phyloP scores from a whole-genome alignment of 768 basidiomycete genomes.

The Pleurotus eryngii region DNA sequence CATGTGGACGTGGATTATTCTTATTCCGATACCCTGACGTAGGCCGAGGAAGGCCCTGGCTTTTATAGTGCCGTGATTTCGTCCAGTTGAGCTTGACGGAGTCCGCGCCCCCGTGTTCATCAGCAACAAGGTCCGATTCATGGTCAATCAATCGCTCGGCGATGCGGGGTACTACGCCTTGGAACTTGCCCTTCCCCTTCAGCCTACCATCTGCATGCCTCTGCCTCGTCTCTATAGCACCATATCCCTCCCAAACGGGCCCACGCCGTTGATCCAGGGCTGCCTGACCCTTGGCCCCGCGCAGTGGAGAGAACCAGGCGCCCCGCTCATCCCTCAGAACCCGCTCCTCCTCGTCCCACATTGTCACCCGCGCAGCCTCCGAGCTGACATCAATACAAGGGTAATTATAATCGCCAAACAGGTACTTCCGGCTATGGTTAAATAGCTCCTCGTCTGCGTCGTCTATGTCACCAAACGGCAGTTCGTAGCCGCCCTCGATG shows the following conservation, averaged over 20 bases:
- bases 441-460: conserved; percentile 76
- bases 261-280: conserved; percentile 34
- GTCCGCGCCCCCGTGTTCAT: conserved; percentile 20
- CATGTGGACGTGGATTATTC: conserved; percentile 13
- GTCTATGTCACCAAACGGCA: conserved; percentile 69
- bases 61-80: conserved; percentile 17
- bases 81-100: conserved; percentile 50
- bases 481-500: conserved; percentile 44
- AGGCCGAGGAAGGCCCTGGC: conserved; percentile 10
- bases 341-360: conserved; percentile 86
- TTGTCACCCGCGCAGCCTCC: conserved; percentile 57
- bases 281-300: conserved; percentile 40
- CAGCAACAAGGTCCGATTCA: conserved; percentile 35
- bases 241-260: conserved; percentile 54
- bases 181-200: conserved; percentile 6
- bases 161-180: conserved; percentile 14
- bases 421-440: conserved; percentile 67
- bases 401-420: conserved; percentile 91
- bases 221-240: conserved; percentile 41
- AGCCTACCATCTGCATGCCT: background rate
- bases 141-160: conserved; percentile 39
- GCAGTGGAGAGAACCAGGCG: conserved; percentile 65
- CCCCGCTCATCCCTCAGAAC: conserved; percentile 73
- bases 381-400: conserved; percentile 87
- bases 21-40: conserved; percentile 4